These are phyloP conservation scores for Henckelia pumila DNA, from an alignment of 257 asterid species.

Conservation along the genomic window DNA sequence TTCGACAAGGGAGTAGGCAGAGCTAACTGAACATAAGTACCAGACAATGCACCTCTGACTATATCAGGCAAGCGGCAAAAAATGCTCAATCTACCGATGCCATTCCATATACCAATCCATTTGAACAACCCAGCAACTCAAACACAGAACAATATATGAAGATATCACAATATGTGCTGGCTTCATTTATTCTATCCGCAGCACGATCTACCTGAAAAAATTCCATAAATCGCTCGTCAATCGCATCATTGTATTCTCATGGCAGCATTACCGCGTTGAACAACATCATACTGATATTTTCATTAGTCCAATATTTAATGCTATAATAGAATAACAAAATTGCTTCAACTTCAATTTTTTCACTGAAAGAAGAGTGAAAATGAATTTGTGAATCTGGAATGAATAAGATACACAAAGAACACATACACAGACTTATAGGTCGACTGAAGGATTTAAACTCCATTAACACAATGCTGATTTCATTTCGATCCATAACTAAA, in stretches of 20 bases:
- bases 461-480: not conserved
- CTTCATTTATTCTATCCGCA: conserved; percentile 37
- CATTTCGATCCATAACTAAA: not conserved
- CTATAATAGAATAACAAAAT: conserved; percentile 19
- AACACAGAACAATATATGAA: conserved; percentile 34
- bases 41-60: conserved; percentile 13
- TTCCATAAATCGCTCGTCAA: not conserved
- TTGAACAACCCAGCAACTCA: conserved; percentile 35
- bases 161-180: conserved; percentile 34
- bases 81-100: conserved; percentile 28
- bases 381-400: not conserved
- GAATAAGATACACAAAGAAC: conserved; percentile 10
- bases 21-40: not conserved
- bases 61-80: not conserved
- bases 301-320: not conserved
- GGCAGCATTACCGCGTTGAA: conserved; percentile 9
- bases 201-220: conserved; percentile 29
- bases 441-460: not conserved
- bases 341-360: conserved; percentile 8
- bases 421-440: not conserved
- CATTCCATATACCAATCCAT: conserved; percentile 28
- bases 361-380: not conserved
- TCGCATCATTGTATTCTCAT: conserved; percentile 18
- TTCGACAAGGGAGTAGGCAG: conserved; percentile 1
- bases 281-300: conserved; percentile 8